Evolutionary conservation across 164 flowering plant species (phyloP), one percentile per base, ranked within the genome.

Genomic region (Paratinospora sagittata): DNA sequence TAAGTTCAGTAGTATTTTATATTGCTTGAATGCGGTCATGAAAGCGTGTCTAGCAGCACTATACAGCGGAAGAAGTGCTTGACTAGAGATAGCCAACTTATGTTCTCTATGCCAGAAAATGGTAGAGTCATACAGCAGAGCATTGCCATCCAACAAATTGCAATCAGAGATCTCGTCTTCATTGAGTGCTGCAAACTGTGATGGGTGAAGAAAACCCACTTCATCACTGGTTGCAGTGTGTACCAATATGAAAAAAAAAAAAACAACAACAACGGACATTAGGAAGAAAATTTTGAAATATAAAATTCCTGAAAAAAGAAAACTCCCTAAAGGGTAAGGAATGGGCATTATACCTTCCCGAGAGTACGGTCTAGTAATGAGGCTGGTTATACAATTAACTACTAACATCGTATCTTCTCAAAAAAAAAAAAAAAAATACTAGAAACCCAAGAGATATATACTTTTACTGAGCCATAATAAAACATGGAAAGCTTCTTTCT

Each of bases 161-260:
- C 65, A 17, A 60, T 21, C 34, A 30, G 60, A 13, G 26, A 13
- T 43, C 67, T 37, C 70, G 63, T 80, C 88, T 52, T 81, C 78
- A 69, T 74, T 81, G 68, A 95, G 80, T 37, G 67, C 70, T 41
- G 55, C 65, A 76, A 95, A 84, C 79, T 89, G 99, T 41, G 92
- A 79, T 26, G 97, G 97, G 71, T 92, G 99, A 70, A 95, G 72
- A 75, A 89, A 89, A 63, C 96, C 99, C 19, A 92, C 80, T 78
- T 95, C 99, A 76, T 95, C 94, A 72, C 98, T 92, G 81, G 41
- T 47, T 73, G 49, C 23, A 74, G 76, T 30, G 14, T 8, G 23
- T n/a, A 66, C 27, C 43, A 16, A 63, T 9, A 39, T 26, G 13
- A 49, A 16, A n/a, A 67, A 26, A 63, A 64, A 30, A 30, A 30